Evolutionary conservation across 805 yeast genomes (phyloP).

Genomic region (Sugiyamaella qingdaonensis): DNA sequence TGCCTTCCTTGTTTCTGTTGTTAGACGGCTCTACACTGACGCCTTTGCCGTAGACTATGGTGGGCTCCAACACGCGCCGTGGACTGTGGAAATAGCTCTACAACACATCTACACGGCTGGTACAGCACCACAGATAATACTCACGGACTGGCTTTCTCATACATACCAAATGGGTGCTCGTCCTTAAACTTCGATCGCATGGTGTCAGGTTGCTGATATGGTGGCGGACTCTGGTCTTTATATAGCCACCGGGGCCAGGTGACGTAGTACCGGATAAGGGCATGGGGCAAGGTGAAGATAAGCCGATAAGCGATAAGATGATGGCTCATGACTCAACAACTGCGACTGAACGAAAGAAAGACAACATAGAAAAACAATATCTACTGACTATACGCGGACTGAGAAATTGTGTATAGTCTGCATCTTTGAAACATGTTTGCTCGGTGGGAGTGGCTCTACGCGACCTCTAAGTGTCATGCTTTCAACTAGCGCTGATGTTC

Average conservation of each 20-base stretch:
- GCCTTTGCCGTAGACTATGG: background rate
- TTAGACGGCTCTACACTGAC: slow-evolving; percentile 6
- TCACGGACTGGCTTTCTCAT: too few relatives aligned
- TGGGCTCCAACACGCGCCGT: background rate
- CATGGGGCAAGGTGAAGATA: slow-evolving; percentile 1
- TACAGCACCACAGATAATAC: too few relatives aligned
- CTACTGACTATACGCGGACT: too few relatives aligned
- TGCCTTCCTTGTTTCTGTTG: slow-evolving; percentile 80
- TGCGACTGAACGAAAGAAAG: too few relatives aligned
- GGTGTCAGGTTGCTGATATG: slow-evolving; percentile 13
- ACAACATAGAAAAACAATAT: too few relatives aligned
- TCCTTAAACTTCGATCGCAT: slow-evolving; percentile 94
- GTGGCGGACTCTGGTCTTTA: slow-evolving; percentile 1
- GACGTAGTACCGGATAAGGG: slow-evolving; percentile 1
- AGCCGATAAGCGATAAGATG: slow-evolving; percentile 4
- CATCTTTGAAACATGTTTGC: too few relatives aligned
- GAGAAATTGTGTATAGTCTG: too few relatives aligned
- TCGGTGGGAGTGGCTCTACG: too few relatives aligned
- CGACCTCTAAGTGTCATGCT: too few relatives aligned
- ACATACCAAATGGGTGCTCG: slow-evolving; percentile 90
- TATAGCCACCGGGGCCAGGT: background rate
- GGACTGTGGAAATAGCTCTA: too few relatives aligned
- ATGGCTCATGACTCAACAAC: background rate
- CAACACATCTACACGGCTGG: too few relatives aligned
- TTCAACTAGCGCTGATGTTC: too few relatives aligned